A percentile compares a stretch with the other conserved stretches of the same genome.
Evolutionary conservation across 495 filamentous ascomycete genomes (phyloP).

Genomic region (Glonium stellatum): DNA sequence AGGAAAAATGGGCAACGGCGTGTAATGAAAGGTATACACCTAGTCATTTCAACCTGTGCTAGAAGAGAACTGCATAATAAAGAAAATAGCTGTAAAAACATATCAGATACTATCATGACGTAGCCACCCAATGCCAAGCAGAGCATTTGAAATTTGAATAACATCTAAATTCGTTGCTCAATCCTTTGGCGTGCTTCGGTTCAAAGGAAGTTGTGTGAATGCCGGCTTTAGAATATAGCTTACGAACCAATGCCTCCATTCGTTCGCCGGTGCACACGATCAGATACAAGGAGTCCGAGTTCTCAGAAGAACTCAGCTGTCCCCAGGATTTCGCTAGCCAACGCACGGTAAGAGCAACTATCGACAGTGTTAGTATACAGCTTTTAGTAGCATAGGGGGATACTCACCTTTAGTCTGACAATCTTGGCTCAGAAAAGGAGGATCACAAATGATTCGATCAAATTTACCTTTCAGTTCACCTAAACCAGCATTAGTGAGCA

Average conservation of each 20-base stretch:
- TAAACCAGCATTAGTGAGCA: slow-evolving; percentile 9
- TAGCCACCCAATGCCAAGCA: slow-evolving; percentile 42
- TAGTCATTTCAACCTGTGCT: too few species aligned
- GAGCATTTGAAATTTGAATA: slow-evolving; percentile 65
- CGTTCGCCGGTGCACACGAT: slow-evolving; percentile 40
- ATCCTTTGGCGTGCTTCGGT: slow-evolving; percentile 54
- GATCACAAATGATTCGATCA: slow-evolving; percentile 65
- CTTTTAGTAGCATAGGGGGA: neutral
- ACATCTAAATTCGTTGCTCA: slow-evolving; percentile 74
- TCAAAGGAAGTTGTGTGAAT: slow-evolving; percentile 53
- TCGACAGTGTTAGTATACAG: slow-evolving; percentile 1
- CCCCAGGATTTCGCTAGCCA: slow-evolving; percentile 52
- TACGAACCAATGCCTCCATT: slow-evolving; percentile 32
- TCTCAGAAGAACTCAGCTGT: neutral
- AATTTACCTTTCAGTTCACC: slow-evolving; percentile 54
- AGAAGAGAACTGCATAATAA: too few species aligned
- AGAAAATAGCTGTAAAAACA: too few species aligned
- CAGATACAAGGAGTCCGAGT: slow-evolving; percentile 17
- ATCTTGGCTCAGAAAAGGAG: slow-evolving; percentile 70
- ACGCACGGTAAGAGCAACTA: slow-evolving; percentile 64
- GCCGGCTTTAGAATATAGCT: slow-evolving; percentile 37
- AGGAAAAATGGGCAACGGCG: too few species aligned
- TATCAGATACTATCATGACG: neutral
- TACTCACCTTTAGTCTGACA: slow-evolving; percentile 69
- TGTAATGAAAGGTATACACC: too few species aligned